phyloP scores from a whole-genome alignment of 441 rosid species.

The Manihot esculenta region DNA sequence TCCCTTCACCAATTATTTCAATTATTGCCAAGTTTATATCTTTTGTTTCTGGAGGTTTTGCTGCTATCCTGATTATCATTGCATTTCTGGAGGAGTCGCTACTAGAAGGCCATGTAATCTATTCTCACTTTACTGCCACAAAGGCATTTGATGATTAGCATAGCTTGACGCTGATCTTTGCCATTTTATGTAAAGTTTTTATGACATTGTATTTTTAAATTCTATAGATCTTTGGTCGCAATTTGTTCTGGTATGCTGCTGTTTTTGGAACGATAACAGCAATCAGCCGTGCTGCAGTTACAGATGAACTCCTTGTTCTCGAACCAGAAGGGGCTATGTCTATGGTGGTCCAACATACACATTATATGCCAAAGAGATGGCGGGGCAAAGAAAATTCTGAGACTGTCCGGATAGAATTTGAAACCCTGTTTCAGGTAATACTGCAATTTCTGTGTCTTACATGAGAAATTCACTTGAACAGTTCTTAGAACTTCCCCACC shows the following conservation, averaged over 20 bases:
- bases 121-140: slow-evolving; percentile 20
- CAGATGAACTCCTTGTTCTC: slow-evolving; percentile 82
- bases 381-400: slow-evolving; percentile 85
- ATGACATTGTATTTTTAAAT: slow-evolving; percentile 8
- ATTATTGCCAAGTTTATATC: slow-evolving; percentile 91
- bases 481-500: not conserved
- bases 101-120: slow-evolving; percentile 93
- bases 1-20: slow-evolving; percentile 89
- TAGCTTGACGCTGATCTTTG: slow-evolving; percentile 2
- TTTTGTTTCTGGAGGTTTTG: slow-evolving; percentile 98
- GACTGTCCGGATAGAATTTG: slow-evolving; percentile 76
- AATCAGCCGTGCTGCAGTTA: slow-evolving; percentile 84
- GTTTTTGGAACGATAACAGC: slow-evolving; percentile 98
- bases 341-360: slow-evolving; percentile 87
- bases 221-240: slow-evolving; percentile 94
- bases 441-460: not conserved
- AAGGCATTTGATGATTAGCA: slow-evolving; percentile 6
- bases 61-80: slow-evolving; percentile 92
- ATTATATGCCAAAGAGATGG: slow-evolving; percentile 98
- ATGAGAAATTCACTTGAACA: slow-evolving; percentile 6
- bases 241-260: slow-evolving; percentile 97
- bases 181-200: not conserved
- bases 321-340: slow-evolving; percentile 92
- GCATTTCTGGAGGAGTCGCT: slow-evolving; percentile 98
- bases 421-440: slow-evolving; percentile 88